Base-by-base conservation (phyloP, 441 rosid species). In the Jatropha podagrica region DNA sequence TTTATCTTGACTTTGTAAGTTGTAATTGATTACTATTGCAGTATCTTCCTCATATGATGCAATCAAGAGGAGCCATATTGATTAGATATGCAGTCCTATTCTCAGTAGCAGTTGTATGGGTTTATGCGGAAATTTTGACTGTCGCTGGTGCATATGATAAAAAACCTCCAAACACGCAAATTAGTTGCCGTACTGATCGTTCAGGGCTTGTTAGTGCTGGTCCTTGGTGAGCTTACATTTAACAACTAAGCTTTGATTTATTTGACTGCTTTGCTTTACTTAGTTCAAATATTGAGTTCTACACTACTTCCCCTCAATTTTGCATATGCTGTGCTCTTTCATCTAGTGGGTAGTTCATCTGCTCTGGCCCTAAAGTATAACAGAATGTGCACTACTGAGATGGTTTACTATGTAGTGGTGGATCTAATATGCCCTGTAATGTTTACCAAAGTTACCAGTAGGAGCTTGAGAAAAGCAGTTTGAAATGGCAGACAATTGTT, bases 161-260 rank as follows among this genome's bases (percentile, higher is more conserved):
- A 12, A 84, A 76, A 80, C 65, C 93, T 13, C 78, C 84, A 51
- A 82, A 32, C 56, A 92, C 97, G 58, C 98, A 94, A 75, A 27
- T 86, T 52, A 92, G 92, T 74, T 94, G 97, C 68, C 88, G 95
- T 10, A 84, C 93, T 5, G 96, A 94, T 85, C 90, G 97, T 77
- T 77, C 97, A 38, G 97, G 97, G 67, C 93, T 94, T 72, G 76
- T 94, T n/a, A 74, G 89, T 15, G 92, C 91, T 51, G 88, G 97
- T 44, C 86, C 87, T 58, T 94, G 98, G 97, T 94, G 48, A 86
- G 90, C 67, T 78, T 40, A 72, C 18, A n/a, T 69, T 58, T 49
- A 10, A 38, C 4, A 70, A 2, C 71, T 17, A 11, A 32, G 20
- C 9, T 41, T 23, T 56, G 40, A 44, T 49, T 67, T 4, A 37